A percentile compares a stretch with the other conserved stretches of the same genome.
Evolutionary conservation across 768 basidiomycete species (phyloP).

Genomic region (Tricholoma furcatifolium): DNA sequence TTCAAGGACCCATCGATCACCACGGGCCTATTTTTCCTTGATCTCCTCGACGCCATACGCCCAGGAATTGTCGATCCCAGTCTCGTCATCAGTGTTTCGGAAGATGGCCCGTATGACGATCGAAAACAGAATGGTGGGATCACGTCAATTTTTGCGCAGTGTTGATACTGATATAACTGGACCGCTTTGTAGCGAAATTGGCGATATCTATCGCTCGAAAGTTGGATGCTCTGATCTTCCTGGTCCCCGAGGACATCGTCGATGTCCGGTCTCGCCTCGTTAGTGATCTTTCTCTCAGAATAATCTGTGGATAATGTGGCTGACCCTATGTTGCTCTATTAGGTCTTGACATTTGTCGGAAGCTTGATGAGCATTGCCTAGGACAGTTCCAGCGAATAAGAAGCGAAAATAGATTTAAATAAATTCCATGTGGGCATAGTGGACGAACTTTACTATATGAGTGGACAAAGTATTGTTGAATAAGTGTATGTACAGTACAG

Average conservation of each 20-base stretch:
- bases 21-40: constrained; percentile 90
- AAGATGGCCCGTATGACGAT: constrained; percentile 76
- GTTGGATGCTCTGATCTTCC: constrained; percentile 93
- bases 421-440: background rate
- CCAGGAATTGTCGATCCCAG: constrained; percentile 95
- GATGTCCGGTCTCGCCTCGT: constrained; percentile 90
- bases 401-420: background rate
- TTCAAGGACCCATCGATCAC: constrained; percentile 93
- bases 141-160: background rate
- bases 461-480: no score
- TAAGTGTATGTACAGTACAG: background rate
- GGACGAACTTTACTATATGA: background rate
- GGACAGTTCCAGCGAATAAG: constrained; percentile 5
- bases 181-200: constrained; percentile 69
- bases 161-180: constrained; percentile 3
- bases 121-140: constrained; percentile 85
- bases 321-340: background rate
- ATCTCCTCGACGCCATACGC: constrained; percentile 85
- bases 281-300: constrained; percentile 26
- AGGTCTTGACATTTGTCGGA: constrained; percentile 96
- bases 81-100: constrained; percentile 64
- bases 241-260: constrained; percentile 96
- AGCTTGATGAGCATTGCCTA: constrained; percentile 81
- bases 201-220: constrained; percentile 99
- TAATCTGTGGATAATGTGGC: background rate